These are phyloP conservation scores for Scedosporium aurantiacum DNA, from an alignment of 2,329 filamentous ascomycete species.

Conservation along the genomic window DNA sequence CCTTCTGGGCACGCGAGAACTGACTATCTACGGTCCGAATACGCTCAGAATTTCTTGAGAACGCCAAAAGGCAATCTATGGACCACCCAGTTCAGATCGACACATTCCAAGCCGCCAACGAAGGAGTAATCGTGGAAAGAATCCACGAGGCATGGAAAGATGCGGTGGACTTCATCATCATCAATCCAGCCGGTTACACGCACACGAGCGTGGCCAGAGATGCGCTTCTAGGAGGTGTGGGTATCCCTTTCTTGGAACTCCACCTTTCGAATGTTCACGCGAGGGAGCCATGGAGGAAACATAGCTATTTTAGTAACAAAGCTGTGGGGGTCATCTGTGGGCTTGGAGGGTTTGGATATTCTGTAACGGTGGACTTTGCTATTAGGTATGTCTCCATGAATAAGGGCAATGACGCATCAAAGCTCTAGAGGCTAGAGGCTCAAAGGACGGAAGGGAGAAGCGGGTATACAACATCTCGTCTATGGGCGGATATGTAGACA, in stretches of 20 bases:
- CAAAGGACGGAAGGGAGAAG: background rate
- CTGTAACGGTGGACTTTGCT: slow-evolving; percentile 45
- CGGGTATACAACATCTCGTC: background rate
- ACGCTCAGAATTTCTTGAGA: slow-evolving; percentile 53
- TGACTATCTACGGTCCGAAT: slow-evolving; percentile 59
- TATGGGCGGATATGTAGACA: no score
- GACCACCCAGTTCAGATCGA: slow-evolving; percentile 37
- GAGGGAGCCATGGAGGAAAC: slow-evolving; percentile 55
- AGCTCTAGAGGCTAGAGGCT: background rate
- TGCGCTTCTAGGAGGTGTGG: slow-evolving; percentile 55
- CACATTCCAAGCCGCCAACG: slow-evolving; percentile 66
- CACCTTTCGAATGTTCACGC: slow-evolving; percentile 67
- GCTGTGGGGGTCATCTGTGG: slow-evolving; percentile 64
- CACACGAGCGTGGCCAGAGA: slow-evolving; percentile 72
- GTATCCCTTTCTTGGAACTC: slow-evolving; percentile 66
- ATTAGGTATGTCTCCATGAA: background rate
- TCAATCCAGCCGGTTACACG: slow-evolving; percentile 66
- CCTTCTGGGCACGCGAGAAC: slow-evolving; percentile 65
- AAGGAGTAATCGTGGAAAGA: slow-evolving; percentile 62
- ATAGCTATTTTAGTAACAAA: slow-evolving; percentile 67
- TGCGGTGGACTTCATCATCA: slow-evolving; percentile 52
- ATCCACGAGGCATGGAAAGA: slow-evolving; percentile 53
- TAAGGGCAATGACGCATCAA: background rate
- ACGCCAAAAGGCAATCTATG: slow-evolving; percentile 36
- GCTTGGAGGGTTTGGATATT: slow-evolving; percentile 51